These are phyloP conservation scores for Stentor coeruleus DNA, from an alignment of 73 alveolate species.

Conservation along the genomic window DNA sequence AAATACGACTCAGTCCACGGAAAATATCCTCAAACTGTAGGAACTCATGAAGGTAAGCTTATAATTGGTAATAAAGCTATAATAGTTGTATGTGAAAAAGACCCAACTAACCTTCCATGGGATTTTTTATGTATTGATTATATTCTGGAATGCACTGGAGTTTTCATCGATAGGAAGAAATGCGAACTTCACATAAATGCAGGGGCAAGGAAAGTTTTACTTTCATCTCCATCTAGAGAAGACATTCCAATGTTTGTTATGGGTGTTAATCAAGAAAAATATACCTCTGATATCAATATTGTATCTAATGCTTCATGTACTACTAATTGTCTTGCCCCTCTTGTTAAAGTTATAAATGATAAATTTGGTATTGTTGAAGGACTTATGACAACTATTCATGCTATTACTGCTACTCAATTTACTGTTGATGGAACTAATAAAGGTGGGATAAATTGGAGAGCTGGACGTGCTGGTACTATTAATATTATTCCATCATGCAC, in stretches of 20 bases:
- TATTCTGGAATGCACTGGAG: conserved; percentile 95
- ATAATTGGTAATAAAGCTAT: conserved; percentile 62
- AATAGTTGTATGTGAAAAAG: conserved; percentile 66
- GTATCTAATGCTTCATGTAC: conserved; percentile 94
- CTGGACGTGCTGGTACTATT: conserved; percentile 95
- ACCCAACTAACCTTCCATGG: conserved; percentile 86
- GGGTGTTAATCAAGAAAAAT: conserved; percentile 92
- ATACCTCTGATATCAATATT: conserved; percentile 52
- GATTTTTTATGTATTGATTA: conserved; percentile 79
- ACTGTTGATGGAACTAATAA: conserved; percentile 95
- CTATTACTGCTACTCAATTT: conserved; percentile 85
- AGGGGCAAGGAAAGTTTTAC: conserved; percentile 93
- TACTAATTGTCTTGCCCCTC: conserved; percentile 90
- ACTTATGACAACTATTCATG: conserved; percentile 92
- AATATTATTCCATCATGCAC: conserved; percentile 97
- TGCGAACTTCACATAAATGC: conserved; percentile 80
- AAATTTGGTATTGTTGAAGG: conserved; percentile 89
- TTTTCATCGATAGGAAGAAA: conserved; percentile 53
- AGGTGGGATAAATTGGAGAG: conserved; percentile 98
- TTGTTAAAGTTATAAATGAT: conserved; percentile 79
- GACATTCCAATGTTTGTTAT: conserved; percentile 85
- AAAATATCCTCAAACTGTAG: conserved; percentile 31
- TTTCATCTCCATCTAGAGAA: conserved; percentile 95
- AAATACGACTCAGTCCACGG: conserved; percentile 61
- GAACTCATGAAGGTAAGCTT: conserved; percentile 24